phyloP scores from a whole-genome alignment of 352 stramenopile species.

The Stephanocyclus meneghinianus region DNA sequence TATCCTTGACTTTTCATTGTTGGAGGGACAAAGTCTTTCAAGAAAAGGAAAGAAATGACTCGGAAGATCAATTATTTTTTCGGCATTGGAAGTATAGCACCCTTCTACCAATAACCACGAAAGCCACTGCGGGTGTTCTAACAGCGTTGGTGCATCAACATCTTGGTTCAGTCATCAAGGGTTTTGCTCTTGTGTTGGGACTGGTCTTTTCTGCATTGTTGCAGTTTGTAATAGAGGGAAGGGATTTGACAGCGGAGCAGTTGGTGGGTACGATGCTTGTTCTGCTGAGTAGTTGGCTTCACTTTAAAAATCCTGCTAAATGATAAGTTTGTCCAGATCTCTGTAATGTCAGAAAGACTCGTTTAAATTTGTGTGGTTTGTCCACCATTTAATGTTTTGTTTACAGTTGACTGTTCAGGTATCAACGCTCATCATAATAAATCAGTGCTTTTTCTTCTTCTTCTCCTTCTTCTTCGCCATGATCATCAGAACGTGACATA shows the following conservation, averaged over 20 bases:
- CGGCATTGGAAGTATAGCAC: constrained; percentile 49
- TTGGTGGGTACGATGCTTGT: constrained; percentile 55
- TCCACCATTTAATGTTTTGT: neutral
- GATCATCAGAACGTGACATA: neutral
- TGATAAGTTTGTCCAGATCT: neutral
- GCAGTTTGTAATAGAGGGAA: constrained; percentile 48
- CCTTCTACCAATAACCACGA: constrained; percentile 59
- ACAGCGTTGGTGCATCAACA: constrained; percentile 70
- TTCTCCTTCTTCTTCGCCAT: neutral
- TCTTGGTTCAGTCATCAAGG: constrained; percentile 68
- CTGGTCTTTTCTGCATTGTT: constrained; percentile 64
- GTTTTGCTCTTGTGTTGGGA: constrained; percentile 75
- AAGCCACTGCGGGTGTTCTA: constrained; percentile 59
- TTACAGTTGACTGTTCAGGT: neutral
- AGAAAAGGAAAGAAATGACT: constrained; percentile 1
- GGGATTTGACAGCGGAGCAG: constrained; percentile 48
- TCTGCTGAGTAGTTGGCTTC: constrained; percentile 57
- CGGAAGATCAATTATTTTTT: constrained; percentile 12
- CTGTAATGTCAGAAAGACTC: too few species aligned
- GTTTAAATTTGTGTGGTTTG: too few species aligned
- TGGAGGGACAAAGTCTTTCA: constrained; percentile 1
- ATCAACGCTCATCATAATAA: neutral
- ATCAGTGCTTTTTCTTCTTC: neutral
- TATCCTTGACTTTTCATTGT: constrained; percentile 34
- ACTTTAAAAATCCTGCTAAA: constrained; percentile 50